phyloP scores from a whole-genome alignment of 768 basidiomycete genomes.

The Mycena haematopus region DNA sequence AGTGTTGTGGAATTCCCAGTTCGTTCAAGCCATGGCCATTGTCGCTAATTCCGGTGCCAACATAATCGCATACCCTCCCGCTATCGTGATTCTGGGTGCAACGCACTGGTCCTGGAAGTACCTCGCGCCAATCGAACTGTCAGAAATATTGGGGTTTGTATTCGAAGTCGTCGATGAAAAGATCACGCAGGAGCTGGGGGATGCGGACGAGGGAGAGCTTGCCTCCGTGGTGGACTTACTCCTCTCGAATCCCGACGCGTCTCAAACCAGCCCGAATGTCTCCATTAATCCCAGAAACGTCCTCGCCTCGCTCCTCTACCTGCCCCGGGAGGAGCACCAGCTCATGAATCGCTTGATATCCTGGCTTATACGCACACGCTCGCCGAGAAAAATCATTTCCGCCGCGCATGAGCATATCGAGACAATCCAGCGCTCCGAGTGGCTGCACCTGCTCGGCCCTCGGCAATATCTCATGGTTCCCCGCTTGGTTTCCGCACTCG shows the following conservation, averaged over 20 bases:
- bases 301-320: constrained; percentile 18
- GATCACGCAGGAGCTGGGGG: background rate
- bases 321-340: background rate
- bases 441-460: constrained; percentile 15
- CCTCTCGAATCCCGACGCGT: background rate
- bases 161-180: constrained; percentile 17
- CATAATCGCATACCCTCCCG: constrained; percentile 7
- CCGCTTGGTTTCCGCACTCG: constrained; percentile 1
- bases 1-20: constrained; percentile 17
- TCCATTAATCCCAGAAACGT: constrained; percentile 6
- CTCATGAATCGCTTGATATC: background rate
- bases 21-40: constrained; percentile 21
- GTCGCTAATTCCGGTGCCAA: constrained; percentile 1
- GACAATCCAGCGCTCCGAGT: constrained; percentile 15
- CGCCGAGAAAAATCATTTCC: background rate
- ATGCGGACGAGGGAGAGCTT: background rate
- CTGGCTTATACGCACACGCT: constrained; percentile 1
- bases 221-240: background rate
- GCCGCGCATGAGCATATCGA: constrained; percentile 2
- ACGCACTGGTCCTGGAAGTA: constrained; percentile 26
- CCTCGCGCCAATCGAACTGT: constrained; percentile 13
- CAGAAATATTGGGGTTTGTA: constrained; percentile 2
- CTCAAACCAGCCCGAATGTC: background rate
- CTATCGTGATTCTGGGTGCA: constrained; percentile 8
- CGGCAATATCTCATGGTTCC: constrained; percentile 16